Percentiles rank a stretch among this genome's conserved stretches.
phyloP scores from a whole-genome alignment of 768 basidiomycete genomes.

The Lentinula edodes region DNA sequence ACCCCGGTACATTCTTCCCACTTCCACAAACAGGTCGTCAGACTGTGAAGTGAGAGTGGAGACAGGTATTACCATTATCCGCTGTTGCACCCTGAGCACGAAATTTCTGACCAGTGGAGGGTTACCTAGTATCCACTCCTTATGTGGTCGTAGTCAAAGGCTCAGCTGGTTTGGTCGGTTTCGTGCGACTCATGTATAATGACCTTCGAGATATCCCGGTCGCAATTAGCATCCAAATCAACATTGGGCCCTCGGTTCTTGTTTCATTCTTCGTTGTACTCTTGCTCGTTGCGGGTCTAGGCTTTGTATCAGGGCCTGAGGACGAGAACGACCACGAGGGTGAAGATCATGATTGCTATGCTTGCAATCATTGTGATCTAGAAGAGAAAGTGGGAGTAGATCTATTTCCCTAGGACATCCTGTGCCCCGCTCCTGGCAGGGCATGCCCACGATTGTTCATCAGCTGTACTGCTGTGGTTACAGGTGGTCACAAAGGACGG shows the following conservation, averaged over 20 bases:
- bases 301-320: not conserved
- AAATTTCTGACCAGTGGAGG: too few species aligned
- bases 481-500: too few species aligned
- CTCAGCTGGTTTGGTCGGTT: not conserved
- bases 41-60: too few species aligned
- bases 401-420: too few species aligned
- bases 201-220: not conserved
- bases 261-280: not conserved
- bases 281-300: not conserved
- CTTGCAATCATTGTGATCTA: not conserved
- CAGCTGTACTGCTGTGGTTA: too few species aligned
- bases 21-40: too few species aligned
- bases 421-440: too few species aligned
- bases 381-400: not conserved
- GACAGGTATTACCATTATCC: too few species aligned
- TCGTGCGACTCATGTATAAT: not conserved
- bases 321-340: not conserved
- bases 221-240: not conserved
- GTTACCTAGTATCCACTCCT: not conserved
- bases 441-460: too few species aligned
- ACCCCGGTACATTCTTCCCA: not conserved
- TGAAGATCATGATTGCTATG: not conserved
- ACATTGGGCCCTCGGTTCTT: not conserved
- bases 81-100: too few species aligned
- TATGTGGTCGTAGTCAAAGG: not conserved